These are phyloP conservation scores for Podospora pseudopauciseta DNA, from an alignment of 495 filamentous ascomycete species.

Conservation along the genomic window DNA sequence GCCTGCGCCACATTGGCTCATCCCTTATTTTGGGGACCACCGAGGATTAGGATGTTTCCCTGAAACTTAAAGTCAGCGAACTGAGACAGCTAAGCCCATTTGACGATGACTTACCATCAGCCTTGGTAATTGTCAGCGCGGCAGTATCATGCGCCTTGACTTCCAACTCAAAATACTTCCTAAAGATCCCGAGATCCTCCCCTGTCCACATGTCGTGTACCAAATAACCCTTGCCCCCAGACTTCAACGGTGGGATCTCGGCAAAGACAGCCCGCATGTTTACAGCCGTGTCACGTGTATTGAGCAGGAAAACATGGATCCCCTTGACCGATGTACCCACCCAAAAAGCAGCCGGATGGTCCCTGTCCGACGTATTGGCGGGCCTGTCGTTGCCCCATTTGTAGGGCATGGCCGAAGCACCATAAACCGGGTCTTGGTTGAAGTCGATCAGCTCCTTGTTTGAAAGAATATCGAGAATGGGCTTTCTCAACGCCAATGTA, in stretches of 20 bases:
- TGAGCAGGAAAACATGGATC: conserved; percentile 52
- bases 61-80: neutral
- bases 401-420: conserved; percentile 55
- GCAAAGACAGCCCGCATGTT: conserved; percentile 45
- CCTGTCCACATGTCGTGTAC: conserved; percentile 22
- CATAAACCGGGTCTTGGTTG: conserved; percentile 53
- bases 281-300: conserved; percentile 36
- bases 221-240: too few species aligned
- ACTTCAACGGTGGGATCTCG: conserved; percentile 50
- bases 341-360: conserved; percentile 60
- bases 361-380: conserved; percentile 31
- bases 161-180: neutral
- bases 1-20: neutral
- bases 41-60: neutral
- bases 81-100: neutral
- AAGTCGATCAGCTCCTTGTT: conserved; percentile 57
- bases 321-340: conserved; percentile 45
- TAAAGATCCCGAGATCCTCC: conserved; percentile 10
- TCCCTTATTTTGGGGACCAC: neutral
- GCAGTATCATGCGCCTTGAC: conserved; percentile 17
- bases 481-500: neutral
- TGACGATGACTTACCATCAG: conserved; percentile 9
- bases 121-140: conserved; percentile 16
- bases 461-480: conserved; percentile 35
- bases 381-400: conserved; percentile 63